phyloP scores from a whole-genome alignment of 1,139 yeast species.

The Kodamaea ohmeri region DNA sequence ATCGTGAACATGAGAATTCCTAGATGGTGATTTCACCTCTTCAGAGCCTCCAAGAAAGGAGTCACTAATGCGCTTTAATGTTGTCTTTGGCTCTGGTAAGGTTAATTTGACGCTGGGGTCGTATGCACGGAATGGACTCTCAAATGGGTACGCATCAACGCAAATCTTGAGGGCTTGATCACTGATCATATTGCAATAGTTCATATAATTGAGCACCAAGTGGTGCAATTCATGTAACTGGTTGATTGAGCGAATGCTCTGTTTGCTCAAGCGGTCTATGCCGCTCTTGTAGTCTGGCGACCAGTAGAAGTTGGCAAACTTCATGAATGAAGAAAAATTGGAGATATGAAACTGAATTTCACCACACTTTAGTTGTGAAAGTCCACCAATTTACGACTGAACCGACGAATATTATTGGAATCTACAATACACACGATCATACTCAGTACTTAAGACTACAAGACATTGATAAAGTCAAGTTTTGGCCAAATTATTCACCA shows the following conservation, averaged over 20 bases:
- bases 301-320: slow-evolving; percentile 40
- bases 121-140: slow-evolving; percentile 22
- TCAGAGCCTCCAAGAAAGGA: slow-evolving; percentile 11
- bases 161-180: slow-evolving; percentile 31
- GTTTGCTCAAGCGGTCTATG: slow-evolving; percentile 30
- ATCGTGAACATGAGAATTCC: not conserved
- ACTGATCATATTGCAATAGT: slow-evolving; percentile 37
- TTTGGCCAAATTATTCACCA: too few relatives aligned
- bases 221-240: slow-evolving; percentile 45
- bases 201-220: slow-evolving; percentile 40
- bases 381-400: too few relatives aligned
- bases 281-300: slow-evolving; percentile 44
- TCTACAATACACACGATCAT: too few relatives aligned
- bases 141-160: slow-evolving; percentile 23
- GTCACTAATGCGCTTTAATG: slow-evolving; percentile 15
- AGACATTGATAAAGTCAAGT: too few relatives aligned
- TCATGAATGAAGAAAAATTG: slow-evolving; percentile 13
- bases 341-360: too few relatives aligned
- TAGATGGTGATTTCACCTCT: not conserved
- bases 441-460: too few relatives aligned
- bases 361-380: too few relatives aligned
- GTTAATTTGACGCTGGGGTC: slow-evolving; percentile 8
- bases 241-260: slow-evolving; percentile 32
- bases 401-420: too few relatives aligned
- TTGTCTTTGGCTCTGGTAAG: slow-evolving; percentile 8